Evolutionary conservation across 2,329 filamentous ascomycete species (phyloP).

Genomic region (Pseudopyrenochaeta lycopersici): DNA sequence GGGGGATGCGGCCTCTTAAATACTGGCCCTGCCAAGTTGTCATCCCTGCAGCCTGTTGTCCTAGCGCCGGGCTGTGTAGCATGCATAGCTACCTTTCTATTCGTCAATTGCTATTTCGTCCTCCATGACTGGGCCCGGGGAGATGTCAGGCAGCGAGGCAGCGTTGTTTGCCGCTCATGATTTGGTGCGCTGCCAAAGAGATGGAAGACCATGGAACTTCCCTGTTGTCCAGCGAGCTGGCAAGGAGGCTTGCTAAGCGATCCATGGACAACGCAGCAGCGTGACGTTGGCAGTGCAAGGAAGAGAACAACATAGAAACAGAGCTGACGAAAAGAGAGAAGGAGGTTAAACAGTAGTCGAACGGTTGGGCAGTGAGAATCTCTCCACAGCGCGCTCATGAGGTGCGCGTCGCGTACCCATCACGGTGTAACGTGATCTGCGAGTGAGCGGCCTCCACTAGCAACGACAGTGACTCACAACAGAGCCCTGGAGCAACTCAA

Average conservation of each 20-base stretch:
- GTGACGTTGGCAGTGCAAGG: slow-evolving; percentile 17
- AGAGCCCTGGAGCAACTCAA: background rate
- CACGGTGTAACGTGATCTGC: slow-evolving; percentile 22
- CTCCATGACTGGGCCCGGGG: slow-evolving; percentile 21
- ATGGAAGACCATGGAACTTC: slow-evolving; percentile 26
- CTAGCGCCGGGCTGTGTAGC: slow-evolving; percentile 42
- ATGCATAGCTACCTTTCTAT: slow-evolving; percentile 24
- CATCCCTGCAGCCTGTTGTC: slow-evolving; percentile 35
- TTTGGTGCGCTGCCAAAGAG: slow-evolving; percentile 18
- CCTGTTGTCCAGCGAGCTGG: slow-evolving; percentile 4
- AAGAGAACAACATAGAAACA: background rate
- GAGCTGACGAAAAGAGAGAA: background rate
- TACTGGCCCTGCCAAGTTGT: slow-evolving; percentile 37
- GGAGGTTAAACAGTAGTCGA: too few species aligned
- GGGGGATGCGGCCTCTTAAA: slow-evolving; percentile 46
- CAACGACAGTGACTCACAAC: slow-evolving; percentile 15
- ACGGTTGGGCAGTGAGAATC: slow-evolving; percentile 1
- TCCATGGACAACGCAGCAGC: slow-evolving; percentile 19
- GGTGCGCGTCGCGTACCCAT: slow-evolving; percentile 14
- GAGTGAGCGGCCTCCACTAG: background rate
- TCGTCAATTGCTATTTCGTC: slow-evolving; percentile 35
- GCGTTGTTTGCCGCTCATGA: slow-evolving; percentile 22
- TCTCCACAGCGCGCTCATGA: background rate
- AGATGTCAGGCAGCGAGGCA: slow-evolving; percentile 32
- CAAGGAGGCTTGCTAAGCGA: slow-evolving; percentile 12